Base-by-base conservation (phyloP, 1,139 yeast species). In the Debaryomyces sp. region DNA sequence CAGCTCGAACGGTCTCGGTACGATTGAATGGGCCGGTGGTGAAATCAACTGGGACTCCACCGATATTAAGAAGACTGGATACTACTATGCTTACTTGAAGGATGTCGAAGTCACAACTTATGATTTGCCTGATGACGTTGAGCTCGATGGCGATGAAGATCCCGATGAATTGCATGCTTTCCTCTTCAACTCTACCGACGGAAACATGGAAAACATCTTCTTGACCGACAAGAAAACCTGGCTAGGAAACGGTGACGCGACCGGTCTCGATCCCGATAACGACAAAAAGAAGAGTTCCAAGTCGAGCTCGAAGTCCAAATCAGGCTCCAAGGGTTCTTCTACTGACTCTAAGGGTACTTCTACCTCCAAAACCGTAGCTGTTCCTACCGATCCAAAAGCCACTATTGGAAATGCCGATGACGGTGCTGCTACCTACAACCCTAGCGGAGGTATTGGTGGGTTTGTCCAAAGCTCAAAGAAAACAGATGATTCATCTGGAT, bases 21-120 rank as follows among this genome's bases (percentile, higher is more conserved):
- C 97, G 15, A 77, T 85, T 54, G 87, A 81, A 56, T 92, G 98
- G 97, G 96, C 97, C 34, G 97, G 98, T 64, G 98, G 97, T 62
- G 71, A 61, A 5, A 82, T 91, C 50, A 80, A 90, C 71, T 92
- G 97, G 97, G 71, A 85, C 65, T 78, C 94, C 29, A 67, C 75
- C 5, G 97, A 90, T 67, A 82, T 90, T 52, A 60, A 75, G 52
- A 73, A 87, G 50, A 80, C 85, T 45, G 97, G 97, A 24, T 91
- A 90, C 71, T 85, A 82, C 70, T 89, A 83, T 63, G 84, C 88
- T 34, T 76, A 80, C 52, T 60, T 91, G 45, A 77, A 85, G 60
- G 78, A 80, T 44, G 73, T 89, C 34, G 71, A 78, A 10, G 78
- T 90, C 44, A 77, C 81, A 40, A 80, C 96, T 58, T 87, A 88